These are phyloP conservation scores for Lycium ferocissimum DNA, from an alignment of 257 asterid genomes.

Conservation along the genomic window DNA sequence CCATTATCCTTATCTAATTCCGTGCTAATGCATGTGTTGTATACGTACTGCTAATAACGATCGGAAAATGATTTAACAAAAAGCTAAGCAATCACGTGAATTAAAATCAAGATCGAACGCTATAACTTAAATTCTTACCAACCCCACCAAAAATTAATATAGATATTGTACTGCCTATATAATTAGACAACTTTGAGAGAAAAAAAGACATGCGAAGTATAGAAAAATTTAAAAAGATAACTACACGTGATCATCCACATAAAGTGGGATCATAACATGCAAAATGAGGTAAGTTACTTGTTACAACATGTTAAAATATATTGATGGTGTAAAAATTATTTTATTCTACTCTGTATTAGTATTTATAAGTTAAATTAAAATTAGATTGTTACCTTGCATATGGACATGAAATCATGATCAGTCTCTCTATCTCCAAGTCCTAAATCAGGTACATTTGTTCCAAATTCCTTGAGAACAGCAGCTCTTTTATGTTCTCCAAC, in stretches of 20 bases:
- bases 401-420: slow-evolving; percentile 82
- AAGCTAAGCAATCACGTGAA: not conserved
- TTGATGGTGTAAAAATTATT: not conserved
- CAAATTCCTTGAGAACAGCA: slow-evolving; percentile 70
- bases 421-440: slow-evolving; percentile 88
- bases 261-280: not conserved
- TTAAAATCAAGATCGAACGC: not conserved
- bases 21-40: not conserved
- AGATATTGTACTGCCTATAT: not conserved
- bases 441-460: slow-evolving; percentile 65
- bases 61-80: not conserved
- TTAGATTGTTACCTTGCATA: slow-evolving; percentile 73
- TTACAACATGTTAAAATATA: not conserved
- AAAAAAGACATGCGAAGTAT: not conserved
- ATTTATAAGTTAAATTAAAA: not conserved
- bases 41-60: not conserved
- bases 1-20: not conserved
- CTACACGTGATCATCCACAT: not conserved
- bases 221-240: not conserved
- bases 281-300: not conserved
- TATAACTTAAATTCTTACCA: not conserved
- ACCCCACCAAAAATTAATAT: slow-evolving; percentile 3
- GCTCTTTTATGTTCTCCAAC: slow-evolving; percentile 63
- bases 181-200: not conserved
- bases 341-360: not conserved